These are phyloP conservation scores for Pseudonitzschia multistriata DNA, from an alignment of 108 stramenopile genomes.

Conservation along the genomic window DNA sequence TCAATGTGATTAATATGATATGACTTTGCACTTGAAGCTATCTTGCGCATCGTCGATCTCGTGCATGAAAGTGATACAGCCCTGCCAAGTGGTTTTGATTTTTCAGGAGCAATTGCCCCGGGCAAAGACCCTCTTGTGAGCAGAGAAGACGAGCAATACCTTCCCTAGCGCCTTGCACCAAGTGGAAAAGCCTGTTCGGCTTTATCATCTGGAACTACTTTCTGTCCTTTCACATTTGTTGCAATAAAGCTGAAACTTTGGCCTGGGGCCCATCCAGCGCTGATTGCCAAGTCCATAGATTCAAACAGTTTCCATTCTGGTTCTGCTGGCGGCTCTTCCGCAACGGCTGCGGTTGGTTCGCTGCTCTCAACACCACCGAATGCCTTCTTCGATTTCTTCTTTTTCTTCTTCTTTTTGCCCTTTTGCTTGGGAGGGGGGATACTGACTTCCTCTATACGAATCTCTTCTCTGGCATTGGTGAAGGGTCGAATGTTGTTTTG, in stretches of 20 bases:
- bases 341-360: constrained; percentile 19
- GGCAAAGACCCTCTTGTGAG: too few relatives aligned
- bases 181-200: not conserved
- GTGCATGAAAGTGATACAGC: too few relatives aligned
- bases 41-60: too few relatives aligned
- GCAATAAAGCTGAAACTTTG: constrained; percentile 80
- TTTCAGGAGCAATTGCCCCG: not conserved
- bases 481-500: constrained; percentile 85
- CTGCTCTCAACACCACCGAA: constrained; percentile 7
- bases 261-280: constrained; percentile 81
- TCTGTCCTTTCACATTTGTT: constrained; percentile 70
- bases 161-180: not conserved
- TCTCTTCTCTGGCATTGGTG: constrained; percentile 52
- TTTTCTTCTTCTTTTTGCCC: constrained; percentile 48
- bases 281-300: constrained; percentile 69
- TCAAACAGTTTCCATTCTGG: constrained; percentile 61
- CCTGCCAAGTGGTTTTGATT: too few relatives aligned
- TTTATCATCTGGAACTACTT: constrained; percentile 29
- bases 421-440: constrained; percentile 53
- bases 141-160: not conserved
- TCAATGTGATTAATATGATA: too few relatives aligned
- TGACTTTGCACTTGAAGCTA: too few relatives aligned
- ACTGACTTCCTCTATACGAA: constrained; percentile 46
- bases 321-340: constrained; percentile 11
- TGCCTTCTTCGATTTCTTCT: constrained; percentile 25